Evolutionary conservation across 805 yeast species (phyloP), one percentile per base, ranked within the genome.

Genomic region (Candida insectalens): DNA sequence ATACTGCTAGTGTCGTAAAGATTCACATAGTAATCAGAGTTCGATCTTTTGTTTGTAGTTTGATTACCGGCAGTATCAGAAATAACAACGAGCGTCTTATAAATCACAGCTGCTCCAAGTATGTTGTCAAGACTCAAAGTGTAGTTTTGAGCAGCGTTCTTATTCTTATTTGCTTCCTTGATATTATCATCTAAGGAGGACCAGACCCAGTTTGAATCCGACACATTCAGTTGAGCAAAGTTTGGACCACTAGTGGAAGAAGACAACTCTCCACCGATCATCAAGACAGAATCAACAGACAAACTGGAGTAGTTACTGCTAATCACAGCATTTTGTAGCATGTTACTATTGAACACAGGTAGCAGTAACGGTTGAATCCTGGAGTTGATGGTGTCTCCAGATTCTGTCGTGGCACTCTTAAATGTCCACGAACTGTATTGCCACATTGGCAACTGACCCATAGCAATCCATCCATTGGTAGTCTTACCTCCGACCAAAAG

Each of bases 361-460:
- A 81, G 53, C 4, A 66, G 60, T 38, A 77, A 50, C 0, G 85
- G 60, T 27, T 56, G 51, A 3, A 60, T 63, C 32, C 92, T 59
- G 6, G 84, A 65, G 40, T 71, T 73, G 2, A 80, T 60, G 8
- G 57, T 39, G 25, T 56, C 55, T 34, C 49, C 50, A 8, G 44
- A 40, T 1, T 60, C 46, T 40, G 53, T 44, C 26, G 54, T 43
- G 1, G 60, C 57, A 0, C 62, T 43, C 37, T 59, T 57, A 49
- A 74, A 81, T 3, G 82, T 67, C 94, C 94, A 83, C 6, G 82
- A 58, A 32, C 63, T 61, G 39, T 72, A 74, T 44, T 75, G 76
- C 83, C 87, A 81, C 2, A 78, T 53, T 0, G 92, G 89, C 14
- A 80, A 57, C 53, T 82, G 92, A 44, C 67, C 67, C 77, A 82